A percentile compares a stretch with the other conserved stretches of the same genome.
These are phyloP conservation scores for Triangularia verruculosa DNA, from an alignment of 2,329 filamentous ascomycete genomes.

Conservation along the genomic window DNA sequence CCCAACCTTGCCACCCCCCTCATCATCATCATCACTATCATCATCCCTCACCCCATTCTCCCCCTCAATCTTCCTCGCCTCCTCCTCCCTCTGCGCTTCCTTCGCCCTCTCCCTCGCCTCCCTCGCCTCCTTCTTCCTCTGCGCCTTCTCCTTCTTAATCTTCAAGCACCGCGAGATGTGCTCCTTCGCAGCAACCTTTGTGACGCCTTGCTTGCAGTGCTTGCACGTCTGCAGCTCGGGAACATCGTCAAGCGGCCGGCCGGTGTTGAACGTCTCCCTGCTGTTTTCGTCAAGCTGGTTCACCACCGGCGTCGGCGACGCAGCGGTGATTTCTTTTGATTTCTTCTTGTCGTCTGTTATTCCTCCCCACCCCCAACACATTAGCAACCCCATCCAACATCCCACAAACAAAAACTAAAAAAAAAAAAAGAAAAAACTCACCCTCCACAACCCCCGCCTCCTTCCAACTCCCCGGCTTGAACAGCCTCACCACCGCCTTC, in stretches of 20 bases:
- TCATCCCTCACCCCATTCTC: slow-evolving; percentile 46
- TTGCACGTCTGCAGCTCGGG: slow-evolving; percentile 84
- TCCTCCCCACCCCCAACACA: not conserved
- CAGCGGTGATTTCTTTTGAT: slow-evolving; percentile 36
- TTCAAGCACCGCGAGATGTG: slow-evolving; percentile 83
- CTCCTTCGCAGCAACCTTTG: slow-evolving; percentile 69
- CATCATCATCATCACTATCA: slow-evolving; percentile 50
- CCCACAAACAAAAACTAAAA: not conserved
- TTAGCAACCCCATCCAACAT: not conserved
- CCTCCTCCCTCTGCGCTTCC: slow-evolving; percentile 53
- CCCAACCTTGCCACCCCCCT: slow-evolving; percentile 41
- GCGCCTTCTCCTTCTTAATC: slow-evolving; percentile 78
- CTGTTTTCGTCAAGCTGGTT: slow-evolving; percentile 73
- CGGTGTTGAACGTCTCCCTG: slow-evolving; percentile 75
- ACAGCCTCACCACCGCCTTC: slow-evolving; percentile 59
- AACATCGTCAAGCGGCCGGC: slow-evolving; percentile 75
- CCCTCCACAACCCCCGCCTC: slow-evolving; percentile 64
- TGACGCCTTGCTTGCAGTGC: slow-evolving; percentile 86
- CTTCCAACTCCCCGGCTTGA: slow-evolving; percentile 68
- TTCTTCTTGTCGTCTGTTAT: slow-evolving; percentile 54
- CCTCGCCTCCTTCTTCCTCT: slow-evolving; percentile 71
- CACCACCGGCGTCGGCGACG: slow-evolving; percentile 50
- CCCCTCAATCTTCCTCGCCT: slow-evolving; percentile 52
- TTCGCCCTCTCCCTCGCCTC: slow-evolving; percentile 67
- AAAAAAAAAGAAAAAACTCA: slow-evolving; percentile 1